phyloP scores from a whole-genome alignment of 306 rosid genomes.

The Astragalus membranaceus region DNA sequence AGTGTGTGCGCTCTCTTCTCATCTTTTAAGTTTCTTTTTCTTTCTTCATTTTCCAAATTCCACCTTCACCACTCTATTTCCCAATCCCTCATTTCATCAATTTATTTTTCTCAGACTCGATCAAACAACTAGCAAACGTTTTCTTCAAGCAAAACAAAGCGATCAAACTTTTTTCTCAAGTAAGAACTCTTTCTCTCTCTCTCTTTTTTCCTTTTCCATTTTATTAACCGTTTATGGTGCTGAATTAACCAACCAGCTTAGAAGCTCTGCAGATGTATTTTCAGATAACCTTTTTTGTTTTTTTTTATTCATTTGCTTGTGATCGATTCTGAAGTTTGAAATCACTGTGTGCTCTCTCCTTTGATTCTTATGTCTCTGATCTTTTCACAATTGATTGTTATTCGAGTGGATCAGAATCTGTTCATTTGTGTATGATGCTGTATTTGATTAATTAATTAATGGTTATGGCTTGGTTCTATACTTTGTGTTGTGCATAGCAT shows the following conservation, averaged over 20 bases:
- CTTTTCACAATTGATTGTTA: background rate
- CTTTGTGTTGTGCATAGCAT: no score
- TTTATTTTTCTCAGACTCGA: background rate
- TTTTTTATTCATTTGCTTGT: background rate
- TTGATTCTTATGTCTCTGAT: conserved; percentile 4
- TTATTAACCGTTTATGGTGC: no score
- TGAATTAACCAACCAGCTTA: background rate
- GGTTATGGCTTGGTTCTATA: no score
- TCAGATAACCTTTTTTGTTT: background rate
- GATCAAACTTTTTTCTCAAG: conserved; percentile 36
- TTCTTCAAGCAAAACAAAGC: conserved; percentile 23
- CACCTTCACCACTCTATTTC: background rate
- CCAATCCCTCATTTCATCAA: background rate
- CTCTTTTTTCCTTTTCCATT: background rate
- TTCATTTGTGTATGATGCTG: background rate
- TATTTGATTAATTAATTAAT: no score
- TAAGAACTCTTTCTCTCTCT: conserved; percentile 17
- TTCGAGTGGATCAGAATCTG: conserved; percentile 8
- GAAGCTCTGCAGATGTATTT: background rate
- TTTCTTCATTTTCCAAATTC: conserved; percentile 5
- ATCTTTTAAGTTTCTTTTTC: background rate
- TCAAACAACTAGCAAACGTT: conserved; percentile 11
- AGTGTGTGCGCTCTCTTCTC: background rate
- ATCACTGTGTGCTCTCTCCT: background rate
- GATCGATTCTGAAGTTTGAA: background rate